Conservation (phyloP, 768 basidiomycete species). For the Tylopilus balloui region DNA sequence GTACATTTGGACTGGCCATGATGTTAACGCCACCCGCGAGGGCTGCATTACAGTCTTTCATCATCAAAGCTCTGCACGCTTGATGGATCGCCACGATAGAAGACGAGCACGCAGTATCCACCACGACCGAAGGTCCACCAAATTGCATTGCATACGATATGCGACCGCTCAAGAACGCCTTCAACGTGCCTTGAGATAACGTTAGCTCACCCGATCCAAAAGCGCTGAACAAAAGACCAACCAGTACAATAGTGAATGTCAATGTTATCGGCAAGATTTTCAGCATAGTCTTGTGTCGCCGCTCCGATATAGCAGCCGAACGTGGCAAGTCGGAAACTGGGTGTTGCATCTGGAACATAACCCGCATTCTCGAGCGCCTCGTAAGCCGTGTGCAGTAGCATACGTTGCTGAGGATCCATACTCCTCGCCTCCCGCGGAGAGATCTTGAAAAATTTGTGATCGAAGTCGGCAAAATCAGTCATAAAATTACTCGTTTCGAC, state of each 20-base stretch:
- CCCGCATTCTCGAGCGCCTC: constrained; percentile 69
- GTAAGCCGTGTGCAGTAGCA: constrained; percentile 62
- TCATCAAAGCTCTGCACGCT: constrained; percentile 60
- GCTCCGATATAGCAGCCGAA: constrained; percentile 69
- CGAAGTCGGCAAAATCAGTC: constrained; percentile 52
- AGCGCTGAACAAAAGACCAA: constrained; percentile 21
- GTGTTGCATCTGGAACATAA: constrained; percentile 57
- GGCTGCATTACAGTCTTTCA: constrained; percentile 61
- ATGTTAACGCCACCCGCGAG: constrained; percentile 74
- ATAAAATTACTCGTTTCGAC: constrained; percentile 64
- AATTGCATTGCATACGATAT: constrained; percentile 66
- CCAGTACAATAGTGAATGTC: constrained; percentile 73
- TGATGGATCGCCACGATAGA: constrained; percentile 65
- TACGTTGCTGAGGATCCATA: constrained; percentile 75
- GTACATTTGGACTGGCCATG: constrained; percentile 66
- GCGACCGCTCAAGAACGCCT: constrained; percentile 65
- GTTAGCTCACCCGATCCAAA: neutral
- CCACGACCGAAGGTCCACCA: constrained; percentile 64
- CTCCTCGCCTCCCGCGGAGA: constrained; percentile 69
- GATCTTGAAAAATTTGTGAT: constrained; percentile 67
- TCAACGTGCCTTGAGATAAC: constrained; percentile 47
- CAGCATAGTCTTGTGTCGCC: constrained; percentile 64
- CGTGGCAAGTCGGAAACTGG: constrained; percentile 45
- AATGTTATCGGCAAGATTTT: constrained; percentile 57
- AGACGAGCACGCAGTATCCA: constrained; percentile 76